These are phyloP conservation scores for Pichia sp. DNA, from an alignment of 1,139 yeast species.

Conservation along the genomic window DNA sequence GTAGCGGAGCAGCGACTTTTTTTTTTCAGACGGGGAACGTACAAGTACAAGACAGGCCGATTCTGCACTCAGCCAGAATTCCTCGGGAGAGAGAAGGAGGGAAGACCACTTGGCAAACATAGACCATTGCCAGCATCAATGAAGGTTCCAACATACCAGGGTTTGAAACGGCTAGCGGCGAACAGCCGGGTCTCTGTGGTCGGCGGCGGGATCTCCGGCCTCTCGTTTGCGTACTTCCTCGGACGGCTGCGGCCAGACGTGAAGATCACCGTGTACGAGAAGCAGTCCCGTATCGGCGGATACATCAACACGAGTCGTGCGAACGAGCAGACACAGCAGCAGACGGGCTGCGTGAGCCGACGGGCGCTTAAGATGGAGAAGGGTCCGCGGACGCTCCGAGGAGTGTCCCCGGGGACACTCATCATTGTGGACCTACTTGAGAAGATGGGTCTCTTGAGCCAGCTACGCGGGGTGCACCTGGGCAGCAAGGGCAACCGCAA, in stretches of 20 bases:
- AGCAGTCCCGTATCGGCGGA: conserved; percentile 61
- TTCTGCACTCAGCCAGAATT: too few relatives aligned
- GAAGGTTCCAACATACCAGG: background rate
- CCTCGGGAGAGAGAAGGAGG: too few relatives aligned
- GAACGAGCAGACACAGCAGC: conserved; percentile 2
- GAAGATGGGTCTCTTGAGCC: conserved; percentile 40
- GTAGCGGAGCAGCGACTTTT: too few relatives aligned
- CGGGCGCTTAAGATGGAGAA: conserved; percentile 44
- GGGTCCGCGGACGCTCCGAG: conserved; percentile 74
- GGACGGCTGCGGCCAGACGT: conserved; percentile 69
- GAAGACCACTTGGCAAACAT: too few relatives aligned
- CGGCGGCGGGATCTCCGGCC: conserved; percentile 89
- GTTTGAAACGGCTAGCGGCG: background rate
- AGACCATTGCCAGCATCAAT: background rate
- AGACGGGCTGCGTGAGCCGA: conserved; percentile 22
- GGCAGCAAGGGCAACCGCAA: conserved; percentile 58
- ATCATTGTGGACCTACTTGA: conserved; percentile 55
- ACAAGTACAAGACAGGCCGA: too few relatives aligned
- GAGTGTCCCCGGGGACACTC: conserved; percentile 63
- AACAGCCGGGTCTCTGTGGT: conserved; percentile 38
- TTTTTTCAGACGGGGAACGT: too few relatives aligned
- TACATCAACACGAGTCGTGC: conserved; percentile 57
- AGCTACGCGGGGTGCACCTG: conserved; percentile 47
- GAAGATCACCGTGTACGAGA: conserved; percentile 59
- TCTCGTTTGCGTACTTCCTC: conserved; percentile 72